Evolutionary conservation across 345 rosid species (phyloP).

Genomic region (Eucalyptus sideroxylon): DNA sequence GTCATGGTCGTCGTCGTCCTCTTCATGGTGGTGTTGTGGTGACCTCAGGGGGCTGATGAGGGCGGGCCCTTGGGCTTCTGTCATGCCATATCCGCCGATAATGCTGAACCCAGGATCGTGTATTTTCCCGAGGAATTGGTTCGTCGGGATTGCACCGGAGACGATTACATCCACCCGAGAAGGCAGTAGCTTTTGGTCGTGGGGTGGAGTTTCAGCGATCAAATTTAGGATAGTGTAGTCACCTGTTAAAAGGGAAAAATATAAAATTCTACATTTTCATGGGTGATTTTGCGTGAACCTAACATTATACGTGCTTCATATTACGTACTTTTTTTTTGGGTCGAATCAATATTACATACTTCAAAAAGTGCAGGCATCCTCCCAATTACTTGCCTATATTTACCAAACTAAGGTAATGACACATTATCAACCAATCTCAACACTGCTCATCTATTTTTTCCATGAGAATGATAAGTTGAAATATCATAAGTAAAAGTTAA

Average conservation of each 20-base stretch:
- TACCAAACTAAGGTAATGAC: neutral
- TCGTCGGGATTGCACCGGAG: constrained; percentile 17
- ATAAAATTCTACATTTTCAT: no score
- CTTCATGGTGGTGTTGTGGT: neutral
- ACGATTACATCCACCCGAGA: constrained; percentile 11
- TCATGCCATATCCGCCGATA: constrained; percentile 38
- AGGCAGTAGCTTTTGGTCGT: neutral
- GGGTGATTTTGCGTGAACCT: neutral
- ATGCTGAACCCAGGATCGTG: constrained; percentile 28
- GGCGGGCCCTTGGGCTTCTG: constrained; percentile 37
- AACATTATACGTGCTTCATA: neutral
- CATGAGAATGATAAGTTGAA: neutral
- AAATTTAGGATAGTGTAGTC: constrained; percentile 25
- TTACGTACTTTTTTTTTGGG: no score
- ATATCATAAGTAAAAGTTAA: neutral
- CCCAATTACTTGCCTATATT: neutral
- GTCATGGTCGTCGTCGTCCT: neutral
- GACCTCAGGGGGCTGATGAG: constrained; percentile 16
- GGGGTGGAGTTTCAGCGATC: neutral
- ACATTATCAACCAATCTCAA: neutral
- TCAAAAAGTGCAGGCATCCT: neutral
- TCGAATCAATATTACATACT: neutral
- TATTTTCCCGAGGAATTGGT: constrained; percentile 5
- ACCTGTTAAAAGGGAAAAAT: neutral
- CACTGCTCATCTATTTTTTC: neutral